phyloP scores from a whole-genome alignment of 2,329 filamentous ascomycete species.

The Fusarium chlamydosporum region DNA sequence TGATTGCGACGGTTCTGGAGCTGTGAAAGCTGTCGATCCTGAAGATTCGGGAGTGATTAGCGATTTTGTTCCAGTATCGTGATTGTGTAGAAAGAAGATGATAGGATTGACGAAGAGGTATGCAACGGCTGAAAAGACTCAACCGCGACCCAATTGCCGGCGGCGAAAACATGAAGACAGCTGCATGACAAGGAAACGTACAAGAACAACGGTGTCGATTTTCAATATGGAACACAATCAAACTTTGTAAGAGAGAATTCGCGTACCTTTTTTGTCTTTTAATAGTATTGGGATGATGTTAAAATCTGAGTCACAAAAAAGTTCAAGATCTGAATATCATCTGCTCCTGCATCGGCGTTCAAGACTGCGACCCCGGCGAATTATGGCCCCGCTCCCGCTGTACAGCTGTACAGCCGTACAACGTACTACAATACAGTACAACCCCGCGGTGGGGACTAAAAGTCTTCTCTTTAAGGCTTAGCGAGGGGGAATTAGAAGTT shows the following conservation, averaged over 20 bases:
- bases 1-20: conserved; percentile 32
- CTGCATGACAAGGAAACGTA: not conserved
- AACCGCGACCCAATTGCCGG: conserved; percentile 12
- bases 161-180: conserved; percentile 3
- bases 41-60: conserved; percentile 25
- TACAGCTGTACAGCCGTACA: too few species aligned
- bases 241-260: conserved; percentile 7
- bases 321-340: conserved; percentile 20
- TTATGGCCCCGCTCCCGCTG: conserved; percentile 46
- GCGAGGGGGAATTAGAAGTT: conserved; percentile 22
- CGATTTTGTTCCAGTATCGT: not conserved
- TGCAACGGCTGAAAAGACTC: conserved; percentile 16
- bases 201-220: not conserved
- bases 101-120: conserved; percentile 3
- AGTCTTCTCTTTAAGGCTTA: conserved; percentile 19
- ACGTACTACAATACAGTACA: conserved; percentile 5
- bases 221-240: conserved; percentile 4
- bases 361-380: conserved; percentile 30
- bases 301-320: conserved; percentile 47
- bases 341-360: conserved; percentile 38
- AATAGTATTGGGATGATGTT: conserved; percentile 11
- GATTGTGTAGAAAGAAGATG: conserved; percentile 4
- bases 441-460: conserved; percentile 27
- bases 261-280: conserved; percentile 19
- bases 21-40: conserved; percentile 22